phyloP scores from a whole-genome alignment of 345 rosid genomes.

The Aquilaria malaccensis region DNA sequence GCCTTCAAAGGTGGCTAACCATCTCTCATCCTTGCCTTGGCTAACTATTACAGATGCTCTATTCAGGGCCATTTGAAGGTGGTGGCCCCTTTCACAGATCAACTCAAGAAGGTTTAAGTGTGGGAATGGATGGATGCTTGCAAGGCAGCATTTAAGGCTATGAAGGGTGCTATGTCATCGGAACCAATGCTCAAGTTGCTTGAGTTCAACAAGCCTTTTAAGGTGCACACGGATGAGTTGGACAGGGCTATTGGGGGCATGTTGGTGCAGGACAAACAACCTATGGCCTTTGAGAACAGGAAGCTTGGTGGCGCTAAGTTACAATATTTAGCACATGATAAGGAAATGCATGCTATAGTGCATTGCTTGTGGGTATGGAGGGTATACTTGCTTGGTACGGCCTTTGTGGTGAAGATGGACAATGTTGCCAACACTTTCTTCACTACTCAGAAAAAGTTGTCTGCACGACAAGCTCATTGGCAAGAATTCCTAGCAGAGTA shows the following conservation, averaged over 20 bases:
- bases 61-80: no score
- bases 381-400: neutral
- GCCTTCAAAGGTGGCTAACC: no score
- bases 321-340: neutral
- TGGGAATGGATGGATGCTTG: no score
- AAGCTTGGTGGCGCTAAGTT: neutral
- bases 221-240: neutral
- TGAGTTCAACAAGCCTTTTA: neutral
- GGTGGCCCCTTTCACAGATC: no score
- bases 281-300: neutral
- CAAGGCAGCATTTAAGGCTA: no score
- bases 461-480: neutral
- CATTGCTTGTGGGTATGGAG: neutral
- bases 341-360: neutral
- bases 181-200: no score
- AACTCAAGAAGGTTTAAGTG: no score
- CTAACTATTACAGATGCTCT: no score
- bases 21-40: no score
- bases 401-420: neutral
- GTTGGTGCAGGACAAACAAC: neutral
- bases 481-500: neutral
- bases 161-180: no score
- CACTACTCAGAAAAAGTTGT: neutral
- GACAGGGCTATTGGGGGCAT: neutral
- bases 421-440: neutral